Conservation (phyloP, 129 eudicot species). For the Arctium lappa region DNA sequence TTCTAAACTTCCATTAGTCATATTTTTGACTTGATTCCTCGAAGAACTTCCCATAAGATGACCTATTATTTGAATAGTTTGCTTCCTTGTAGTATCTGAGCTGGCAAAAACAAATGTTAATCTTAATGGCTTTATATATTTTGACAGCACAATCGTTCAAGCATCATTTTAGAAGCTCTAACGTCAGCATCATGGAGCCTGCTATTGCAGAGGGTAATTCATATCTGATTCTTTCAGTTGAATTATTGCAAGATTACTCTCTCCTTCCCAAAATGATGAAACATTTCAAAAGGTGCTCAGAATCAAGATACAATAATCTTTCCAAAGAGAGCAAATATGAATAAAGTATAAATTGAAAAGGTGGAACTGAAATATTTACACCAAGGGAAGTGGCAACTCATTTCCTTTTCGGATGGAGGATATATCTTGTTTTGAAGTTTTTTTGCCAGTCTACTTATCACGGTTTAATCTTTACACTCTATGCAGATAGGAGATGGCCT, state of each 20-base stretch:
- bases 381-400: background rate
- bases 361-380: background rate
- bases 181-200: constrained; percentile 59
- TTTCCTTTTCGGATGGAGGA: background rate
- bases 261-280: background rate
- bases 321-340: background rate
- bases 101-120: background rate
- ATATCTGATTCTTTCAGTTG: constrained; percentile 5
- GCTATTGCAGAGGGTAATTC: constrained; percentile 55
- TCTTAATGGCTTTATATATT: constrained; percentile 8
- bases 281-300: background rate
- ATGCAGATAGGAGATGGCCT: constrained; percentile 78
- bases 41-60: constrained; percentile 32
- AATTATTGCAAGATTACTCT: background rate
- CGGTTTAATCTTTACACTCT: background rate
- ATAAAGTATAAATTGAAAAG: background rate
- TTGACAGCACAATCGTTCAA: constrained; percentile 42
- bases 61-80: background rate
- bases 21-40: background rate
- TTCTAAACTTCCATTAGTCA: background rate
- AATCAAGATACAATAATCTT: background rate
- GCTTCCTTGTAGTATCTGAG: background rate
- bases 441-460: background rate
- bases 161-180: constrained; percentile 41
- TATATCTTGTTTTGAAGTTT: background rate